These are phyloP conservation scores for Solanum ossicruentum DNA, from an alignment of 257 asterid species.

Conservation along the genomic window DNA sequence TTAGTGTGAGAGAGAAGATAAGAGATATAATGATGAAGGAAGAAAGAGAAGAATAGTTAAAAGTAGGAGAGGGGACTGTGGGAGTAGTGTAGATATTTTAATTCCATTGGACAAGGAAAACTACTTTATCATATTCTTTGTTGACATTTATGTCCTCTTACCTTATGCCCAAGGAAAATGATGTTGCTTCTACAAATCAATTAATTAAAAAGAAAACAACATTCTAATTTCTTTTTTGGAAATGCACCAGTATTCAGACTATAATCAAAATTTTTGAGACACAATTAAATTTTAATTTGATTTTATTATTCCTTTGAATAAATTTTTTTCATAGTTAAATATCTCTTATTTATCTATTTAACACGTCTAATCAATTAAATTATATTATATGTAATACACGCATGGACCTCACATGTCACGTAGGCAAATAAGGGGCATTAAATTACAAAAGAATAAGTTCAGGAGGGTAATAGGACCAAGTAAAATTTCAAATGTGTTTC, in stretches of 20 bases:
- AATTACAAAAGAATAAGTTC: too few relatives aligned
- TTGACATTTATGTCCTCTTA: background rate
- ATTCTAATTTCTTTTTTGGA: background rate
- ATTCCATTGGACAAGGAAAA: background rate
- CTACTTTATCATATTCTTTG: background rate
- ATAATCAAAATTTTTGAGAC: too few relatives aligned
- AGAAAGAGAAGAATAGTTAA: background rate
- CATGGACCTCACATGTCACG: fast-evolving
- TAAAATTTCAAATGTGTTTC: too few relatives aligned
- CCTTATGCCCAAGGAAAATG: background rate
- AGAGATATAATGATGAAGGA: background rate
- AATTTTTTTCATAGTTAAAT: too few relatives aligned
- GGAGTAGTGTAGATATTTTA: background rate
- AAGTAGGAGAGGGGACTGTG: background rate
- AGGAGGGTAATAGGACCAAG: too few relatives aligned
- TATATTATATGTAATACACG: too few relatives aligned
- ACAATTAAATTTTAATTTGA: too few relatives aligned
- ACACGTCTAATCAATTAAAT: too few relatives aligned
- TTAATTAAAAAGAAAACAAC: background rate
- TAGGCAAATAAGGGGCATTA: too few relatives aligned
- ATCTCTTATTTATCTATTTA: too few relatives aligned
- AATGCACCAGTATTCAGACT: too few relatives aligned
- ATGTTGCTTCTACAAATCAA: background rate
- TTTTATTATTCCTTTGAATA: fast-evolving
- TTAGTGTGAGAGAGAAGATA: background rate